Conservation (phyloP, 345 rosid species). For the Gossypioides kirkii region DNA sequence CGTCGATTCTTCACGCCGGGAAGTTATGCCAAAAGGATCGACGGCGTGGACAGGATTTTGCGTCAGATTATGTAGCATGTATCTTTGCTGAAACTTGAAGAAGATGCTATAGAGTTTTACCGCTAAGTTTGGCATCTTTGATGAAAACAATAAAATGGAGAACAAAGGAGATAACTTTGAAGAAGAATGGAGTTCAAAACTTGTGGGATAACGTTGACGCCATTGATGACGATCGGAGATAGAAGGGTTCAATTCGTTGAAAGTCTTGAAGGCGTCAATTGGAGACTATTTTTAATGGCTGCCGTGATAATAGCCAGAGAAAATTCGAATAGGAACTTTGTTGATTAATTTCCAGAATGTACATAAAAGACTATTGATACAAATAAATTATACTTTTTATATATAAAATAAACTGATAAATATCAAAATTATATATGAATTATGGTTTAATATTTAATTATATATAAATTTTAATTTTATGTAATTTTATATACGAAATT, state of each 20-base stretch:
- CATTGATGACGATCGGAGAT: conserved; percentile 6
- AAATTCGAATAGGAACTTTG: background rate
- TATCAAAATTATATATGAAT: too few species aligned
- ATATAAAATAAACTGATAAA: too few species aligned
- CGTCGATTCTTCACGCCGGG: conserved; percentile 50
- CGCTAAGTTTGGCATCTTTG: conserved; percentile 51
- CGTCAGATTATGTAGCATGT: conserved; percentile 38
- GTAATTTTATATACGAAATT: too few species aligned
- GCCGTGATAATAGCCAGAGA: background rate
- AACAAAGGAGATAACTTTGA: background rate
- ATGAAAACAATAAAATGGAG: background rate
- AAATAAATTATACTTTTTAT: too few species aligned
- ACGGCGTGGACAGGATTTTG: conserved; percentile 26
- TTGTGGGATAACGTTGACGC: background rate
- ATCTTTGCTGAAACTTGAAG: conserved; percentile 57
- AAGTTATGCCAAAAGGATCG: conserved; percentile 44
- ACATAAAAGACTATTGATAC: too few species aligned
- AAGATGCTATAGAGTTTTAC: conserved; percentile 54
- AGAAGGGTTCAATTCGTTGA: conserved; percentile 10
- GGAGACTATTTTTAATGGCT: background rate
- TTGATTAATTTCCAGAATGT: background rate
- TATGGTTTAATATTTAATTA: too few species aligned
- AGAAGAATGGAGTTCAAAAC: background rate
- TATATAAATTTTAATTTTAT: too few species aligned
- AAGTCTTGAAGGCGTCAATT: background rate